A percentile compares a stretch with the other conserved stretches of the same genome.
Evolutionary conservation across 345 rosid genomes (phyloP).

Genomic region (Gynandropsis gynandra): DNA sequence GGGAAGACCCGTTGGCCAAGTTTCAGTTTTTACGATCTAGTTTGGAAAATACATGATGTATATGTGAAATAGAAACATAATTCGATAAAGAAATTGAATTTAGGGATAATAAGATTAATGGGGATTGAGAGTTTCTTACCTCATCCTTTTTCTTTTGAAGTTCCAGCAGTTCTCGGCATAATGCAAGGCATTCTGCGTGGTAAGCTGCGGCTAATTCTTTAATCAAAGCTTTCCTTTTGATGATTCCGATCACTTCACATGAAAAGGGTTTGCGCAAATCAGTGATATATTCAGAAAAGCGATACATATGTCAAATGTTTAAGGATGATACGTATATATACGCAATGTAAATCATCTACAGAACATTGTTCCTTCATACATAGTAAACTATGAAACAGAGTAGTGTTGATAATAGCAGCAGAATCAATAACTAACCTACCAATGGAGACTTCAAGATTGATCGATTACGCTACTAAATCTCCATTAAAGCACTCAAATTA

Average conservation of each 20-base stretch:
- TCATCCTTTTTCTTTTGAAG: slow-evolving; percentile 70
- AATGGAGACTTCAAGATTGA: not conserved
- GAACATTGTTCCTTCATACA: not conserved
- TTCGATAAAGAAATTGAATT: not conserved
- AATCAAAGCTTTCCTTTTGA: slow-evolving; percentile 86
- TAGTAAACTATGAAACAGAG: not conserved
- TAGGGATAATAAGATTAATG: not conserved
- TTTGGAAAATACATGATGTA: not conserved
- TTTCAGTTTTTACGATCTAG: not conserved
- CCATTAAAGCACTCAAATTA: too few relatives aligned
- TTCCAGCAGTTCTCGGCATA: slow-evolving; percentile 74
- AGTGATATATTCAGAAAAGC: slow-evolving; percentile 14
- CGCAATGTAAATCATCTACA: not conserved
- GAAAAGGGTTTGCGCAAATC: not conserved
- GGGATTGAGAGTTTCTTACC: slow-evolving; percentile 35
- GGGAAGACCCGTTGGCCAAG: not conserved
- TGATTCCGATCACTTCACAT: slow-evolving; percentile 81
- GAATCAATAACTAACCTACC: not conserved
- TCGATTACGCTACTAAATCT: too few relatives aligned
- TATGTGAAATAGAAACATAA: slow-evolving; percentile 6
- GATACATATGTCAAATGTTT: not conserved
- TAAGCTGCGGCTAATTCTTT: slow-evolving; percentile 84
- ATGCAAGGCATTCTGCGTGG: slow-evolving; percentile 72
- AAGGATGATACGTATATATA: not conserved
- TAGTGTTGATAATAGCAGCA: slow-evolving; percentile 3